Evolutionary conservation across 2,329 filamentous ascomycete species (phyloP), one percentile per base, ranked within the genome.

Genomic region (Paraphaeosphaeria minitans): DNA sequence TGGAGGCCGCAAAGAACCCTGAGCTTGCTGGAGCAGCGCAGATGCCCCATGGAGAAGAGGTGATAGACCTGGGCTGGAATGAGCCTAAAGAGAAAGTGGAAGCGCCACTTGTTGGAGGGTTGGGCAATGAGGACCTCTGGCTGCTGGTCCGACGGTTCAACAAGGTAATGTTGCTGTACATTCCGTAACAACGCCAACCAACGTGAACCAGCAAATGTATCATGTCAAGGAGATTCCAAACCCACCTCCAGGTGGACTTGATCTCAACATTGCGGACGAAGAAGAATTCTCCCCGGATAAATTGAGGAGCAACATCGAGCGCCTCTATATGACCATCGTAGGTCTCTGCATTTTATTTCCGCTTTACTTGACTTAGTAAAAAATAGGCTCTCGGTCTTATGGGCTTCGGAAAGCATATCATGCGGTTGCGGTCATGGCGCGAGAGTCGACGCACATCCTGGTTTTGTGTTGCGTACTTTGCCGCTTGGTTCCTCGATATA

Each of bases 211-310:
- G 85, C 85, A 87, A 85, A 84, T 87, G 74, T 87, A 87, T 72
- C 83, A 87, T 77, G 89, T 95, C 66, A 92, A 90, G 72, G 86
- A 89, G 29, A 85, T 88, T 9, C 78, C 83, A 0, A 75, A 83
- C 49, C 76, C 85, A 8, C 82, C 85, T 0, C 83, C 89, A 1
- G 90, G 89, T 6, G 86, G 87, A 14, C 79, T 96, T 39, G 92
- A 96, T 73, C 83, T 96, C 58, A 92, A 93, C 66, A 89, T 92
- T 56, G 88, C 91, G 4, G 89, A 93, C 41, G 88, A 94, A 55
- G 91, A 95, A 65, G 89, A 93, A 57, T 95, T 95, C 73, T 91
- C 89, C 0, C 91, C 92, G 0, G 91, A 95, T 69, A 95, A 95
- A 77, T 80, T 96, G 46, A 84, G 92, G 12, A 86, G 88, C 2